Evolutionary conservation across 495 filamentous ascomycete species (phyloP).

Genomic region (Letharia lupina): DNA sequence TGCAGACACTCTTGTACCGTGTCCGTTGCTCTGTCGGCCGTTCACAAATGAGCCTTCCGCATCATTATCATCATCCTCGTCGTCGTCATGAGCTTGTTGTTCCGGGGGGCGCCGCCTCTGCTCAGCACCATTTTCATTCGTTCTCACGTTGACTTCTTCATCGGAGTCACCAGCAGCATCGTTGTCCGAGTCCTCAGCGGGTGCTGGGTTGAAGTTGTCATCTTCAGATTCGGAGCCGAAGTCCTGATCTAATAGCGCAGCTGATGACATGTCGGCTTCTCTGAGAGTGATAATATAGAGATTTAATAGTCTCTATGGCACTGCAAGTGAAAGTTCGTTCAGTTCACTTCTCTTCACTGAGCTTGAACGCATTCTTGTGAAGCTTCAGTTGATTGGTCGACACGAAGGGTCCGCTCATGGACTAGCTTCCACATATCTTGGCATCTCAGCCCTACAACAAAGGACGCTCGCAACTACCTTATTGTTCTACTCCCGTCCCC

Average conservation of each 20-base stretch:
- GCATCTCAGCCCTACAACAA: conserved; percentile 6
- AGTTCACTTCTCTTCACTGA: background rate
- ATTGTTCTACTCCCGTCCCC: background rate
- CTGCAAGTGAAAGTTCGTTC: background rate
- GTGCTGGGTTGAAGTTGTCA: conserved; percentile 71
- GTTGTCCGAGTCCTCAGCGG: conserved; percentile 58
- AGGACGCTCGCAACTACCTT: background rate
- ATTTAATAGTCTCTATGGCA: background rate
- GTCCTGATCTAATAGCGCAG: conserved; percentile 40
- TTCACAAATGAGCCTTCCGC: conserved; percentile 28
- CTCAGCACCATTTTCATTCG: conserved; percentile 9
- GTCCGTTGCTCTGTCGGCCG: conserved; percentile 16
- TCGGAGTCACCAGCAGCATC: conserved; percentile 40
- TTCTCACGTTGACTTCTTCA: conserved; percentile 6
- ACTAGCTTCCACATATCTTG: conserved; percentile 2
- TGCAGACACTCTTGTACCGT: conserved; percentile 15
- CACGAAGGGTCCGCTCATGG: background rate
- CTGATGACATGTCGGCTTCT: conserved; percentile 8
- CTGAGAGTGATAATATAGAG: background rate
- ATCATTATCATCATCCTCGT: conserved; percentile 39
- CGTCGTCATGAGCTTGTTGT: background rate
- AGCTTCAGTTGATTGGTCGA: conserved; percentile 9
- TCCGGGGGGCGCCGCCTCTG: conserved; percentile 8
- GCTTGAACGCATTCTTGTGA: conserved; percentile 5
- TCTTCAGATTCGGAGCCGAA: conserved; percentile 71